A percentile compares a stretch with the other conserved stretches of the same genome.
These are phyloP conservation scores for Chrysanthemum makinoi DNA, from an alignment of 129 eudicot genomes.

Conservation along the genomic window DNA sequence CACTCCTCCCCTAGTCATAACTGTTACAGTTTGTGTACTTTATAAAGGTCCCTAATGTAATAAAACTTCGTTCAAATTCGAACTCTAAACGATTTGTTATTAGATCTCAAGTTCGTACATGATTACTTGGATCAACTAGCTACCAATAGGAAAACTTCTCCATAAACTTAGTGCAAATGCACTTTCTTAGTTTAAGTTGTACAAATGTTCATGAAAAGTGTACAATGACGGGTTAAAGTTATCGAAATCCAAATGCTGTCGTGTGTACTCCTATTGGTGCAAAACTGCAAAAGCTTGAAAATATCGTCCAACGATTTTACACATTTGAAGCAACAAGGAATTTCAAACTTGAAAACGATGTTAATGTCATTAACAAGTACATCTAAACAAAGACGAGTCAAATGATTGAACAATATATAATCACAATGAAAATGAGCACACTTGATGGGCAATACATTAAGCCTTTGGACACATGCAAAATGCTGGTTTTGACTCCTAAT, in stretches of 20 bases:
- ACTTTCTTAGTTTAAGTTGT: too few relatives aligned
- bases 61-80: too few relatives aligned
- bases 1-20: too few relatives aligned
- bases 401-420: not conserved
- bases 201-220: too few relatives aligned
- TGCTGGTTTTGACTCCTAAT: slow-evolving; percentile 32
- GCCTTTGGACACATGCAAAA: slow-evolving; percentile 34
- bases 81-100: too few relatives aligned
- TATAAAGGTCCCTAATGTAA: too few relatives aligned
- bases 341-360: slow-evolving; percentile 18
- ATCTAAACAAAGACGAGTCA: slow-evolving; percentile 26
- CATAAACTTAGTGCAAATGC: too few relatives aligned
- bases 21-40: too few relatives aligned
- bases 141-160: too few relatives aligned
- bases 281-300: not conserved
- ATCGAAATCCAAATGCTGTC: not conserved
- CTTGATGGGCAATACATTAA: slow-evolving; percentile 14
- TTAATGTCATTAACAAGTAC: slow-evolving; percentile 9
- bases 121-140: too few relatives aligned
- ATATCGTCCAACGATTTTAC: slow-evolving; percentile 14
- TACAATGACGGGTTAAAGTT: too few relatives aligned
- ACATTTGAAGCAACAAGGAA: not conserved
- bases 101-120: too few relatives aligned
- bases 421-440: slow-evolving; percentile 16
- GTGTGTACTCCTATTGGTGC: not conserved